Conservation (phyloP, 768 basidiomycete genomes). For the Lentinula raphanica region DNA sequence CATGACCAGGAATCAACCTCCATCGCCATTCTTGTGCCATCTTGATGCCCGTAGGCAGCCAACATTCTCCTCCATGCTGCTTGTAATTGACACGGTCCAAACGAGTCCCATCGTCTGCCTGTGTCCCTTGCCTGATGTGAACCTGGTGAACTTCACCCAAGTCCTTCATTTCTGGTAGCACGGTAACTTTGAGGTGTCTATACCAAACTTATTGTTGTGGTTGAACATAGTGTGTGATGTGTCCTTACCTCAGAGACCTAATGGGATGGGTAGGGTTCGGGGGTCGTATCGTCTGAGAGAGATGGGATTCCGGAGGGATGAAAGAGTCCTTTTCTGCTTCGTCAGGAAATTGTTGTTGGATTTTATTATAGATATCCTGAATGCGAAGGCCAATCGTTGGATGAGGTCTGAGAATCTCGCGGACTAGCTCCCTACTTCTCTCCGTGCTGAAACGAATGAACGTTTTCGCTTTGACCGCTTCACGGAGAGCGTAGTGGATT, state of each 20-base stretch:
- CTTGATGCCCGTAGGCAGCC: constrained; percentile 2
- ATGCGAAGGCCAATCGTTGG: constrained; percentile 1
- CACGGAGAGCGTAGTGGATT: not conserved
- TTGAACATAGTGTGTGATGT: not conserved
- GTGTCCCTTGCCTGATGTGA: not conserved
- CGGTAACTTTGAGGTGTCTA: constrained; percentile 16
- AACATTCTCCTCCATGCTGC: not conserved
- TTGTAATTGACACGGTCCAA: constrained; percentile 3
- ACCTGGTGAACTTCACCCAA: not conserved
- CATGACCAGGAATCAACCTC: constrained; percentile 3
- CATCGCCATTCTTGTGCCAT: constrained; percentile 1
- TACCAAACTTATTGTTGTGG: not conserved
- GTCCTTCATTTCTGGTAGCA: constrained; percentile 11
- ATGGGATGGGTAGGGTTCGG: constrained; percentile 10
- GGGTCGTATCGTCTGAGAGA: not conserved
- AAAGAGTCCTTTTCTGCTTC: not conserved
- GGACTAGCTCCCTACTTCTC: not conserved
- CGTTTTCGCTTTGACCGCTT: not conserved
- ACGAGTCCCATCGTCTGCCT: not conserved
- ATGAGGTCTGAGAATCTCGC: not conserved
- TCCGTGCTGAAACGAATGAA: constrained; percentile 3
- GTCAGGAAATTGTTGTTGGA: constrained; percentile 1
- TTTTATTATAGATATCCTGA: not conserved
- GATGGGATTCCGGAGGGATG: not conserved
- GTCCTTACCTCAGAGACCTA: constrained; percentile 14